phyloP scores from a whole-genome alignment of 192 early-diverging fungal species.

The Rhizophagus sp. region DNA sequence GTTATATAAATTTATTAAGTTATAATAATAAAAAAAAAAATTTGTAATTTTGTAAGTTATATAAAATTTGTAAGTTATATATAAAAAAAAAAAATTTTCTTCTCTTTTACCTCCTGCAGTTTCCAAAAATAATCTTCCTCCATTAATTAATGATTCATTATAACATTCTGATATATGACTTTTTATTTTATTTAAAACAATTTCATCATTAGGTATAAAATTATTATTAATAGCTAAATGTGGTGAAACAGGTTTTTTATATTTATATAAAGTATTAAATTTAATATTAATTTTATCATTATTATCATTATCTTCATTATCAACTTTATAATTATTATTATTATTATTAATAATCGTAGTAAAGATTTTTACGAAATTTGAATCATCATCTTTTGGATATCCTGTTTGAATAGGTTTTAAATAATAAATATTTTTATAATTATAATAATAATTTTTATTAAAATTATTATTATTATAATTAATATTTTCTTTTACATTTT shows the following conservation, averaged over 20 bases:
- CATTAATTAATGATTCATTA: conserved; percentile 25
- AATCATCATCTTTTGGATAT: conserved; percentile 75
- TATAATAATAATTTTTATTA: too few relatives aligned
- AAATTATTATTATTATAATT: conserved; percentile 1
- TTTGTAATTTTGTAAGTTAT: too few relatives aligned
- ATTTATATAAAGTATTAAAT: conserved; percentile 59
- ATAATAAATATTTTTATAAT: conserved; percentile 53
- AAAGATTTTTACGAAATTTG: conserved; percentile 43
- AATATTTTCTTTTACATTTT: neutral
- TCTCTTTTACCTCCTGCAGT: conserved; percentile 68
- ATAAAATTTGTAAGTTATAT: too few relatives aligned
- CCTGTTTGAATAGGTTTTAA: conserved; percentile 86
- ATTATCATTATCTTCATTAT: too few relatives aligned
- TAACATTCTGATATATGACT: conserved; percentile 40
- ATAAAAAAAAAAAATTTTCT: too few relatives aligned
- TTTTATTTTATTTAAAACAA: conserved; percentile 45
- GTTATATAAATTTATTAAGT: too few relatives aligned
- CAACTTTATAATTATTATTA: too few relatives aligned
- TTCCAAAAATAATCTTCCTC: conserved; percentile 64
- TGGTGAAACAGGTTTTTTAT: conserved; percentile 73
- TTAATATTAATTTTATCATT: conserved; percentile 17
- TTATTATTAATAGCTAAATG: conserved; percentile 64
- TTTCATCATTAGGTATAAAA: conserved; percentile 48
- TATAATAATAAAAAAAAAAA: too few relatives aligned
- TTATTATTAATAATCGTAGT: neutral